These are phyloP conservation scores for Leccinum pachyderme DNA, from an alignment of 1,284 basidiomycete species.

Conservation along the genomic window DNA sequence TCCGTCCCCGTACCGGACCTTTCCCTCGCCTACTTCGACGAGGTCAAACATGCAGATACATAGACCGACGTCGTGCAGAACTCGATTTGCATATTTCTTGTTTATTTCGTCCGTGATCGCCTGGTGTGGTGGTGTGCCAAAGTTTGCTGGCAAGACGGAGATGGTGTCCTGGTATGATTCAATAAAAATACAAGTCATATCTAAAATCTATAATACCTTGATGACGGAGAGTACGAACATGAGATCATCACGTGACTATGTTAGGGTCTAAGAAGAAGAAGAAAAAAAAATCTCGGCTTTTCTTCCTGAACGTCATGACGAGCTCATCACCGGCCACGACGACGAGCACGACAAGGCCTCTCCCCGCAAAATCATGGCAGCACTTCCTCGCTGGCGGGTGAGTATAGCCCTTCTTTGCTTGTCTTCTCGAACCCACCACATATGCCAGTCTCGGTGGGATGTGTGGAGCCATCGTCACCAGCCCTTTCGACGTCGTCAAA, in stretches of 20 bases:
- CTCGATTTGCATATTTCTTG: constrained; percentile 92
- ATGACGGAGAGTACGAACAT: constrained; percentile 66
- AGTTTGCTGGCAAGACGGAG: constrained; percentile 73
- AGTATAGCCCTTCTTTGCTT: constrained; percentile 31
- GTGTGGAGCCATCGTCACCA: constrained; percentile 96
- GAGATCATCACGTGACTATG: constrained; percentile 19
- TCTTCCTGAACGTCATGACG: constrained; percentile 17
- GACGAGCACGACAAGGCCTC: constrained; percentile 29
- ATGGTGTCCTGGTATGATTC: constrained; percentile 62
- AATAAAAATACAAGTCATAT: not conserved
- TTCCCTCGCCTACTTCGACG: constrained; percentile 84
- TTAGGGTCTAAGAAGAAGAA: not conserved
- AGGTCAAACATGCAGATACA: constrained; percentile 90
- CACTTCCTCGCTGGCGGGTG: constrained; percentile 88
- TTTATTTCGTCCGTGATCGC: constrained; percentile 81
- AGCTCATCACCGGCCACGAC: constrained; percentile 5
- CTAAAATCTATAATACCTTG: constrained; percentile 38
- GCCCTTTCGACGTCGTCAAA: constrained; percentile 98
- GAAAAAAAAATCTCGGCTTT: not conserved
- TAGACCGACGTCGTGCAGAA: constrained; percentile 90
- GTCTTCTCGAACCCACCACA: constrained; percentile 3
- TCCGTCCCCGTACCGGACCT: constrained; percentile 92
- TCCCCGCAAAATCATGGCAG: constrained; percentile 80
- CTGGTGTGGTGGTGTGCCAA: constrained; percentile 67
- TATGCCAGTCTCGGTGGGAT: constrained; percentile 84